These are phyloP conservation scores for Termitomyces sp. DNA, from an alignment of 768 basidiomycete species.

Conservation along the genomic window DNA sequence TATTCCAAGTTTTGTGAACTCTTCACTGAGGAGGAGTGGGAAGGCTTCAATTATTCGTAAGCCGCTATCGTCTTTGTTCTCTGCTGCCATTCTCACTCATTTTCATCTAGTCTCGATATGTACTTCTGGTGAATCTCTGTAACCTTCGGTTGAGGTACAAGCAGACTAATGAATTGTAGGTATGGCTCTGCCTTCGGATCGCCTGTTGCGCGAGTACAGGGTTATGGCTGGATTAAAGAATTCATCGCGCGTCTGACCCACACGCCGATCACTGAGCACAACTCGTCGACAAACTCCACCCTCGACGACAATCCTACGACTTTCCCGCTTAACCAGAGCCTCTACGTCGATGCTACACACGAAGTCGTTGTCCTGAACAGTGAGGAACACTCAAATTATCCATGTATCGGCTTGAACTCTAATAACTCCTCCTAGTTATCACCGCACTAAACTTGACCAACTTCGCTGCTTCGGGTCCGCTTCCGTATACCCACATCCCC, in stretches of 20 bases:
- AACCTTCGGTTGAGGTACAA: neutral
- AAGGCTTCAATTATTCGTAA: conserved; percentile 79
- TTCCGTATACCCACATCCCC: conserved; percentile 73
- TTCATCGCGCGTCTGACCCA: conserved; percentile 79
- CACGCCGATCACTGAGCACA: conserved; percentile 63
- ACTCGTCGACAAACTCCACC: conserved; percentile 84
- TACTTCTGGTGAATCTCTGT: conserved; percentile 47
- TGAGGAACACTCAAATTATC: conserved; percentile 23
- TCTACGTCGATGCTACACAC: conserved; percentile 90
- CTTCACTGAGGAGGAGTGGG: conserved; percentile 92
- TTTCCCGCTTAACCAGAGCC: conserved; percentile 65
- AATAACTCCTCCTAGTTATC: conserved; percentile 46
- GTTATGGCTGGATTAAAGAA: conserved; percentile 81
- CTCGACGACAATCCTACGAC: conserved; percentile 64
- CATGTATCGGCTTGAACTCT: neutral
- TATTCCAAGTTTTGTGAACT: conserved; percentile 90
- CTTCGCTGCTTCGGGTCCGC: conserved; percentile 68
- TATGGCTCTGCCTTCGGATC: conserved; percentile 81
- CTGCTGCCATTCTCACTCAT: neutral
- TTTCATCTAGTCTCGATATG: conserved; percentile 50
- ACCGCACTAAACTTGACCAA: conserved; percentile 82
- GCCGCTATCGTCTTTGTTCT: conserved; percentile 20
- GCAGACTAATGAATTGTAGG: conserved; percentile 23
- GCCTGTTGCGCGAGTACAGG: conserved; percentile 72
- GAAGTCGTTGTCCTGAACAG: conserved; percentile 90